Percentiles rank a stretch among this genome's conserved stretches.
These are phyloP conservation scores for Annona cherimola DNA, from an alignment of 164 flowering plant species.

Conservation along the genomic window DNA sequence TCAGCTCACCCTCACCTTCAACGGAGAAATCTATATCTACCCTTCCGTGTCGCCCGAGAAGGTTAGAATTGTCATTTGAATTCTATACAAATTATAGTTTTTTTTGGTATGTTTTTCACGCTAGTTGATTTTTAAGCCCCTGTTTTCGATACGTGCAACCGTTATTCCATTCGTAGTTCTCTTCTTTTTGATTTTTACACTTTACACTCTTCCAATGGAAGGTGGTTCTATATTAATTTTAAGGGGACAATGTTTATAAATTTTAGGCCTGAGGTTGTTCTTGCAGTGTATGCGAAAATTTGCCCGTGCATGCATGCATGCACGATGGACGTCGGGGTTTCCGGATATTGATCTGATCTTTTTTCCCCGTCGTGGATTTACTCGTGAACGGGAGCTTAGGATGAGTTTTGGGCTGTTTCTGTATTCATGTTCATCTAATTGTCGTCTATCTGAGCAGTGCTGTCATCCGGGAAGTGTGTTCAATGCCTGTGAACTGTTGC, in stretches of 20 bases:
- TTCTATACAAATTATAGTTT: no score
- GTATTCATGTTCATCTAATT: neutral
- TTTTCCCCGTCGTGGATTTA: neutral
- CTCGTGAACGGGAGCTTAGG: neutral
- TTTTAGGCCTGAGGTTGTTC: neutral
- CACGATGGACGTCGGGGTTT: neutral
- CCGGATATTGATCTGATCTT: neutral
- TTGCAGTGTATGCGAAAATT: neutral
- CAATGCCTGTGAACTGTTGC: no score
- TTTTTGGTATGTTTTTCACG: neutral
- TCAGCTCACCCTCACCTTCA: slow-evolving; percentile 28
- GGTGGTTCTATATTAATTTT: no score
- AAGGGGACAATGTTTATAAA: neutral
- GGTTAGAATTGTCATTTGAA: slow-evolving; percentile 5
- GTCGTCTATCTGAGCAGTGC: neutral
- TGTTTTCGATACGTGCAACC: neutral
- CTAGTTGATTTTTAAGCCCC: neutral
- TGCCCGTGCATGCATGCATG: neutral
- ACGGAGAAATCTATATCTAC: slow-evolving; percentile 29
- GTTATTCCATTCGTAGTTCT: neutral
- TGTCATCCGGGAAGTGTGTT: no score
- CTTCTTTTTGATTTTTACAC: neutral
- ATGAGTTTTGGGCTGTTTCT: neutral
- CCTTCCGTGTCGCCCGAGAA: slow-evolving; percentile 28
- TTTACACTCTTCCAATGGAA: neutral